These are phyloP conservation scores for Voacanga thouarsii DNA, from an alignment of 257 asterid genomes.

Conservation along the genomic window DNA sequence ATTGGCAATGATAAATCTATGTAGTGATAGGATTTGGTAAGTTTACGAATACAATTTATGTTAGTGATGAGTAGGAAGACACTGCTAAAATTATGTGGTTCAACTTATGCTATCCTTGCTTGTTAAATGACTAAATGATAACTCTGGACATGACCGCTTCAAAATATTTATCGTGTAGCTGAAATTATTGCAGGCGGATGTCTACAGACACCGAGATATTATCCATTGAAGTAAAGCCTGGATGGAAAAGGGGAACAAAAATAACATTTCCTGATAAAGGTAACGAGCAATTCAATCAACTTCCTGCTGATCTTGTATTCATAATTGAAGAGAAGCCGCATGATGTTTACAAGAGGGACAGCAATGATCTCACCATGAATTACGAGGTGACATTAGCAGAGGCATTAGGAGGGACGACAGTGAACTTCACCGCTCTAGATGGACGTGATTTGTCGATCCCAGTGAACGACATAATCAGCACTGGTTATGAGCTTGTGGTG, in stretches of 20 bases:
- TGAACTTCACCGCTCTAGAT: conserved; percentile 46
- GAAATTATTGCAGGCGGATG: conserved; percentile 38
- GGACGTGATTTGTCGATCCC: conserved; percentile 55
- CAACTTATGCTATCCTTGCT: no score
- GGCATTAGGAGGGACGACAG: conserved; percentile 62
- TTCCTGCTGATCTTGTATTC: conserved; percentile 79
- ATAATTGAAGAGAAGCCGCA: conserved; percentile 90
- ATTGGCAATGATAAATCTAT: no score
- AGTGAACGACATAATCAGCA: conserved; percentile 32
- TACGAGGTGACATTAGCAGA: conserved; percentile 45
- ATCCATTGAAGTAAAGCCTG: conserved; percentile 78
- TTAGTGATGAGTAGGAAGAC: no score
- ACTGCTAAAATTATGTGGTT: no score
- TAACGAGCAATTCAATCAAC: conserved; percentile 70
- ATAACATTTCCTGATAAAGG: conserved; percentile 90
- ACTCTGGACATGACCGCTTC: no score
- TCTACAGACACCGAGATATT: conserved; percentile 55
- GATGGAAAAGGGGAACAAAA: conserved; percentile 91
- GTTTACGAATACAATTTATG: no score
- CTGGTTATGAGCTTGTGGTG: conserved; percentile 58
- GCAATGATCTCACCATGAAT: conserved; percentile 57
- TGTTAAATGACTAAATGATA: no score
- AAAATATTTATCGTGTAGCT: not conserved
- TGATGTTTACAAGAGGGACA: conserved; percentile 51
- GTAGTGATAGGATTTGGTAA: no score